Conservation (phyloP, 2,329 filamentous ascomycete species). For the Cladobotryum mycophilum region DNA sequence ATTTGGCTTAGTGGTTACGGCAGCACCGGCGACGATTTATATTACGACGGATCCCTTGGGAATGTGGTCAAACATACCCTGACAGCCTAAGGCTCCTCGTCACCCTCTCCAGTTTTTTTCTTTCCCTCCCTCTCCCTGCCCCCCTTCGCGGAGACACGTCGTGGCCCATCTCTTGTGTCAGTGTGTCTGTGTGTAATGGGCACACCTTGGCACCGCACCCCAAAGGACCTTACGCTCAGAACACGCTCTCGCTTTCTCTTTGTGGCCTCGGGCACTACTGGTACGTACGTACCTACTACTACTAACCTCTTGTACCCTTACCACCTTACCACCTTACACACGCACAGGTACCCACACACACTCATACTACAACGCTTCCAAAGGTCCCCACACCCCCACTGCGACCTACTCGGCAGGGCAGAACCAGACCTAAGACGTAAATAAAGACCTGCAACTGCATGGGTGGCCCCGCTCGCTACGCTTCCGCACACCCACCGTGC, state of each 20-base stretch:
- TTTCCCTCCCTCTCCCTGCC: background rate
- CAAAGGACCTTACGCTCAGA: no score
- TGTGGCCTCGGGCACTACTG: no score
- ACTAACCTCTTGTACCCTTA: background rate
- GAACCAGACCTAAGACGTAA: conserved; percentile 7
- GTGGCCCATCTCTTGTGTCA: no score
- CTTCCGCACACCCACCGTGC: conserved; percentile 21
- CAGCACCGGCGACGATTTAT: no score
- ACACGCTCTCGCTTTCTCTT: no score
- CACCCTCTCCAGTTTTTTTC: background rate
- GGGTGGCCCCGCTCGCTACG: conserved; percentile 22
- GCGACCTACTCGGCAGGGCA: conserved; percentile 7
- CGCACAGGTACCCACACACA: no score
- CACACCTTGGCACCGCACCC: no score
- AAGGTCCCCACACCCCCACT: conserved; percentile 2
- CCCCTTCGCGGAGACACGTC: background rate
- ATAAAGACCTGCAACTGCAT: conserved; percentile 15
- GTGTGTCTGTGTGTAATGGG: no score
- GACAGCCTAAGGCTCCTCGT: background rate
- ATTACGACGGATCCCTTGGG: no score
- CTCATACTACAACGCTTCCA: background rate
- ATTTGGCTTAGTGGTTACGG: no score
- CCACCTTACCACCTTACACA: background rate
- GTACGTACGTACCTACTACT: no score
- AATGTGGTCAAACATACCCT: no score